phyloP scores from a whole-genome alignment of 805 yeast species.

The Teunomyces lycoperdinae region DNA sequence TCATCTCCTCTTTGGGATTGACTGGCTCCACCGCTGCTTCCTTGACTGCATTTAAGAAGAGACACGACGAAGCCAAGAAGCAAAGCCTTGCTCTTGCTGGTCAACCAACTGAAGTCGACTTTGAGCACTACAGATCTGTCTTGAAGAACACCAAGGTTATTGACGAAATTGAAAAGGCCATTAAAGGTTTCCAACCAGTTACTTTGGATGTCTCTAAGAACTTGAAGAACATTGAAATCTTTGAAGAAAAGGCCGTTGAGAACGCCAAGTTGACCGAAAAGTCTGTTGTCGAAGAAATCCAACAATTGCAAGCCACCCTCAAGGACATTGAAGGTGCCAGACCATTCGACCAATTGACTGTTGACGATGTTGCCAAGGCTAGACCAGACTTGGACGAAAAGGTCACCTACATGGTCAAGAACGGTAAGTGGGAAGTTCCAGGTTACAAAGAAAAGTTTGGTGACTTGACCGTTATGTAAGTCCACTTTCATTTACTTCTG shows the following conservation, averaged over 20 bases:
- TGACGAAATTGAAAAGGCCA: conserved; percentile 75
- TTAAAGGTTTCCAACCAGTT: conserved; percentile 74
- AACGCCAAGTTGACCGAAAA: conserved; percentile 92
- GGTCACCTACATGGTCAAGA: conserved; percentile 90
- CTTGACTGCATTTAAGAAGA: conserved; percentile 90
- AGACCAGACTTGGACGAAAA: conserved; percentile 97
- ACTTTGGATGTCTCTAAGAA: conserved; percentile 86
- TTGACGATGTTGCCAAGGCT: conserved; percentile 90
- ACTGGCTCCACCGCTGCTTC: conserved; percentile 90
- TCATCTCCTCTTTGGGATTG: conserved; percentile 82
- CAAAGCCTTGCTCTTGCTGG: conserved; percentile 64
- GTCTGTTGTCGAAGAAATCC: conserved; percentile 81
- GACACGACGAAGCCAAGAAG: conserved; percentile 97
- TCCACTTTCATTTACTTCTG: conserved; percentile 3
- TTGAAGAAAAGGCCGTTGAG: conserved; percentile 92
- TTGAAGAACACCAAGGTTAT: conserved; percentile 81
- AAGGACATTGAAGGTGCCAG: conserved; percentile 94
- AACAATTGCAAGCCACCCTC: conserved; percentile 82
- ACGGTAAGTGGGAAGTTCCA: conserved; percentile 97
- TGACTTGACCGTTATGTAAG: conserved; percentile 86
- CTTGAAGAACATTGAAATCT: conserved; percentile 85
- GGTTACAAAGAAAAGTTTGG: conserved; percentile 99
- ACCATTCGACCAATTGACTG: conserved; percentile 95
- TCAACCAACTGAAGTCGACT: conserved; percentile 79
- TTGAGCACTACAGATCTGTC: conserved; percentile 70